Evolutionary conservation across 345 rosid species (phyloP), one percentile per base, ranked within the genome.

Genomic region (Psidium guajava): DNA sequence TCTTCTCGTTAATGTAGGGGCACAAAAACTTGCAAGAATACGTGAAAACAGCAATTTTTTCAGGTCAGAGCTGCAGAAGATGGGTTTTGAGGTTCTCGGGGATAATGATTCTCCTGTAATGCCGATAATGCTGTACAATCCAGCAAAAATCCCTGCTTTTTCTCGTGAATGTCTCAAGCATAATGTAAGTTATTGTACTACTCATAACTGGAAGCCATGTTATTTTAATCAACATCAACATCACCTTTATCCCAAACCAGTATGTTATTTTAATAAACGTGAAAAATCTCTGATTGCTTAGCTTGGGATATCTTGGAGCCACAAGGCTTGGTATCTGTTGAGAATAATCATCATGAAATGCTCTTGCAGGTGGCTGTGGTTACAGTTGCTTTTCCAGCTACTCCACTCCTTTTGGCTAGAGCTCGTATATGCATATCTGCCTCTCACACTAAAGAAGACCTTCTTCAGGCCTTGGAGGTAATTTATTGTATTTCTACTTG

Each of bases 111-210:
- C 99, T 53, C 99, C 99, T n/a, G 92, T 97, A 50, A 96, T 97
- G 98, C 98, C 99, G 20, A 96, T 97, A 84, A 97, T 97, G 99
- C 95, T 97, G 85, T 97, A 97, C 90, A 94, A 97, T 89, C 98
- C 99, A 28, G 98, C 98, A 21, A 96, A 97, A 89, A 97, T 95
- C 74, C 98, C 99, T 77, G 98, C 99, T 55, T 97, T 97, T 92
- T 97, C 99, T 58, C 91, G 99, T 80, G 97, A 93, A 90, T 95
- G 99, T 86, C 91, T 95, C 58, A 93, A 90, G 84, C 92, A 93
- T 75, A 94, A 97, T 56, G 99, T 92, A 64, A 89, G 91, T 85
- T 8, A 81, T 25, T 55, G 25, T 36, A 9, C 47, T 36, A 32
- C 47, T 9, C 47, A 32, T 22, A 3, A 18, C 47, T 1, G 1